Evolutionary conservation across 768 basidiomycete species (phyloP).

Genomic region (Hypsizygus marmoreus): DNA sequence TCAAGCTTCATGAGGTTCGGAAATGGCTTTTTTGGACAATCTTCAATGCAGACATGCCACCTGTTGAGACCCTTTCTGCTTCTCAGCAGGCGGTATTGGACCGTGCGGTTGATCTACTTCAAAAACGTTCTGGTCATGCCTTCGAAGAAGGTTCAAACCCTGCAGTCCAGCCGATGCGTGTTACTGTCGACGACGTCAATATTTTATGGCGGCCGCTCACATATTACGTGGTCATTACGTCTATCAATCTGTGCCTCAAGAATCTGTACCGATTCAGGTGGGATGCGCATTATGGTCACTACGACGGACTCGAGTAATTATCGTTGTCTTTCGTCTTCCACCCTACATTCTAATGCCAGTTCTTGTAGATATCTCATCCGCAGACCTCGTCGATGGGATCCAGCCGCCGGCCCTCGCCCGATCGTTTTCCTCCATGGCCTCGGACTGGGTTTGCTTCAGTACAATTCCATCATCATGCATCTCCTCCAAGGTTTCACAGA

Average conservation of each 20-base stretch:
- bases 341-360: conserved; percentile 3
- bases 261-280: conserved; percentile 43
- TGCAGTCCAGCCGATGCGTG: conserved; percentile 53
- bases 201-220: conserved; percentile 68
- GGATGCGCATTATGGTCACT: conserved; percentile 44
- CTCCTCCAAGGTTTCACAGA: conserved; percentile 58
- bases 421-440: conserved; percentile 88
- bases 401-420: conserved; percentile 60
- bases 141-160: conserved; percentile 64
- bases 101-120: conserved; percentile 59
- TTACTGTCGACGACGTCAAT: conserved; percentile 79
- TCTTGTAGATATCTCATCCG: conserved; percentile 68
- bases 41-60: conserved; percentile 66
- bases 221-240: conserved; percentile 57
- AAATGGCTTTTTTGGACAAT: conserved; percentile 86
- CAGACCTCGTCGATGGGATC: conserved; percentile 67
- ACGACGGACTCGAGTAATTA: conserved; percentile 72
- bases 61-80: conserved; percentile 47
- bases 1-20: conserved; percentile 62
- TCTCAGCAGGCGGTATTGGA: conserved; percentile 52
- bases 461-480: conserved; percentile 59
- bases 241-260: conserved; percentile 50
- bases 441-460: conserved; percentile 79
- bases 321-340: background rate
- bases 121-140: conserved; percentile 69